These are phyloP conservation scores for Cutaneotrichosporon spelunceum DNA, from an alignment of 1,284 basidiomycete genomes.

Conservation along the genomic window DNA sequence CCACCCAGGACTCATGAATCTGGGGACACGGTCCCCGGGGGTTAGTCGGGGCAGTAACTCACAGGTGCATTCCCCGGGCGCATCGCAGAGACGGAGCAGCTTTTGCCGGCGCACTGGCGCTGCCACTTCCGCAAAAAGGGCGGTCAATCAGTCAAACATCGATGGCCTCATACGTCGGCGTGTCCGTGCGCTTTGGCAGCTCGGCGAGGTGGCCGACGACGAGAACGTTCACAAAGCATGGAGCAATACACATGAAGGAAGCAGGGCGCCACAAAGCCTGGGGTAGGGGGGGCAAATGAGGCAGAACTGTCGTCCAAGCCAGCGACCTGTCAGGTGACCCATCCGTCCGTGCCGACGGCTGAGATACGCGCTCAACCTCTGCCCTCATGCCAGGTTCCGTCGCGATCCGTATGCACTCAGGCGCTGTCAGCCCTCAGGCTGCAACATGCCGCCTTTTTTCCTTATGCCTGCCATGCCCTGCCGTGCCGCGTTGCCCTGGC, in stretches of 20 bases:
- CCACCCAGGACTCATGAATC: neutral
- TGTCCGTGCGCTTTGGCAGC: neutral
- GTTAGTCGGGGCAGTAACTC: neutral
- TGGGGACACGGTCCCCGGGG: neutral
- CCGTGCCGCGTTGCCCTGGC: neutral
- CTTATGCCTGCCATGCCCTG: too few relatives aligned
- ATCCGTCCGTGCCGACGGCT: neutral
- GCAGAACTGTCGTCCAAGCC: neutral
- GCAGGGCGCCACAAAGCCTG: neutral
- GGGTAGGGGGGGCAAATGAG: slow-evolving; percentile 1
- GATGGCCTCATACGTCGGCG: neutral
- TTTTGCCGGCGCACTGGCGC: too few relatives aligned
- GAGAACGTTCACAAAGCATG: too few relatives aligned
- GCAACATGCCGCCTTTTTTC: too few relatives aligned
- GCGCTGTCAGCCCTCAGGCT: neutral
- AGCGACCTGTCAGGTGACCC: neutral
- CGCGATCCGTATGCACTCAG: neutral
- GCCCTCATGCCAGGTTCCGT: neutral
- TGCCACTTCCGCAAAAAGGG: too few relatives aligned
- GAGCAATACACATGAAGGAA: neutral
- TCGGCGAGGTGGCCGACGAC: neutral
- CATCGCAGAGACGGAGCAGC: too few relatives aligned
- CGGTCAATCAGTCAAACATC: neutral
- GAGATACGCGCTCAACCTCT: neutral
- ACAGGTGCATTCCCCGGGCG: too few relatives aligned